Conservation (phyloP, 345 rosid genomes). For the rapeseed (Brassica napus) region Da-Ae NC_063440.1:8569001-8569500, state of each 20-base stretch:
- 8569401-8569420: slow-evolving; percentile 83
- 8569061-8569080: no score
- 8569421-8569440: slow-evolving; percentile 73
- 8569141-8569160: neutral
- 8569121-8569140: neutral
- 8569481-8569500: slow-evolving; percentile 92
- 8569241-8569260: slow-evolving; percentile 84
- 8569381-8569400: slow-evolving; percentile 68
- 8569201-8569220: slow-evolving; percentile 96
- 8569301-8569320: slow-evolving; percentile 76
- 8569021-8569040: no score
- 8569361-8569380: slow-evolving; percentile 50
- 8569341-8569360: slow-evolving; percentile 70
- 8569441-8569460: slow-evolving; percentile 81
- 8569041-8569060: no score
- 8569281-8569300: slow-evolving; percentile 90
- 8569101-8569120: no score
- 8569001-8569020: neutral
- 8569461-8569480: slow-evolving; percentile 89
- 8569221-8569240: slow-evolving; percentile 92
- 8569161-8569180: neutral
- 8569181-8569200: slow-evolving; percentile 57
- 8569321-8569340: slow-evolving; percentile 83
- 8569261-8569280: slow-evolving; percentile 93
- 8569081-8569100: no score